Evolutionary conservation across 257 asterid species (phyloP), one percentile per base, ranked within the genome.

Genomic region (Nicotiana paniculata): DNA sequence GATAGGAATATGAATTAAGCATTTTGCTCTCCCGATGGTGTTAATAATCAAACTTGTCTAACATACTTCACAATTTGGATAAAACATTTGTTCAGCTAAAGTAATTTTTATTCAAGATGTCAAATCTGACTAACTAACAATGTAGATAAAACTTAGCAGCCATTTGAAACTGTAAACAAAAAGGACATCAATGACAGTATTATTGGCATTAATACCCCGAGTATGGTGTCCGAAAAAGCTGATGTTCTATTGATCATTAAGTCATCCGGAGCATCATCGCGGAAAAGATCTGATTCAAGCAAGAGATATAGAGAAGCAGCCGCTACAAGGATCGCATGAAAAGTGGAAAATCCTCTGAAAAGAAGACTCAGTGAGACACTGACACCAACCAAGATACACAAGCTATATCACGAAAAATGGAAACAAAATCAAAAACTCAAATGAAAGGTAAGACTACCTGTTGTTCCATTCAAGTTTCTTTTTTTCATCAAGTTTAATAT

Each of bases 381-480:
- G 81, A 15, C 82, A 69, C 55, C 75, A 80, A 37, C 84, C 81
- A 7, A 76, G 63, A 58, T 8, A 12, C 24, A 64, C 46, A 54
- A 46, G 13, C 70, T 66, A 68, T 33, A 79, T 63, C 67, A 17
- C 8, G 21, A 75, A 24, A 43, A 67, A 54, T 54, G 24, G 53
- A 26, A 80, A 32, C 54, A 77, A 7, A 43, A 43, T 43, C 12
- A 24, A 16, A 82, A 76, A 35, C 24, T 39, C 53, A 79, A 46
- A 33, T 70, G 48, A 69, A 62, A 70, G 80, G 74, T 62, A 86
- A 87, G 82, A 80, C 39, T 81, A 93, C 99, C 99, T 86, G 83
- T 94, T 94, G 81, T 94, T 94, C 99, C 99, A 94, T 84, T 96
- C 97, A 26, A 96, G 88, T 84, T 90, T 94, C 82, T 88, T 85